A percentile compares a stretch with the other conserved stretches of the same genome.
Evolutionary conservation across 192 early-diverging fungal species (phyloP).

Genomic region (Gonapodya prolifera): DNA sequence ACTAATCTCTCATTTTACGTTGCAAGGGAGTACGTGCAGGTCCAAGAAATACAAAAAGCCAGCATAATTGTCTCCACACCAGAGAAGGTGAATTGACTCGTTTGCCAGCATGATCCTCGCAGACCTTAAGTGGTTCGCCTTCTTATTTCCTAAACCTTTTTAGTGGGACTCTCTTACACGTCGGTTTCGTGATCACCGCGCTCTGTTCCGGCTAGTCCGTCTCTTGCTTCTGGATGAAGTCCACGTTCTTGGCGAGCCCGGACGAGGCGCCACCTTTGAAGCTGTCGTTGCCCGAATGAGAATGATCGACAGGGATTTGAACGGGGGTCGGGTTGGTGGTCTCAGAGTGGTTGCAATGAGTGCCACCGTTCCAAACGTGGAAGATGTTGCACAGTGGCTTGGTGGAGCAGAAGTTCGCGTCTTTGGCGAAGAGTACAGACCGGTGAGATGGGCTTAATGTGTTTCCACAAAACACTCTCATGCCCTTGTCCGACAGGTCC

Average conservation of each 20-base stretch:
- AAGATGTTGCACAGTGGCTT: constrained; percentile 57
- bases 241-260: constrained; percentile 47
- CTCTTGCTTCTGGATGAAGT: constrained; percentile 64
- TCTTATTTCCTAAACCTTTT: not conserved
- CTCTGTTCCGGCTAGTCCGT: constrained; percentile 15
- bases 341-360: constrained; percentile 48
- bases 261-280: constrained; percentile 58
- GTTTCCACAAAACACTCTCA: constrained; percentile 15
- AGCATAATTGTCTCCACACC: constrained; percentile 53
- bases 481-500: not conserved
- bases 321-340: not conserved
- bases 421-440: constrained; percentile 62
- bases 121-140: not conserved
- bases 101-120: no score
- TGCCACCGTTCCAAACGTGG: constrained; percentile 57
- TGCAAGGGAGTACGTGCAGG: not conserved
- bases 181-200: constrained; percentile 21
- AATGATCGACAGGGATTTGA: constrained; percentile 21
- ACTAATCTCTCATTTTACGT: no score
- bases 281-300: constrained; percentile 43
- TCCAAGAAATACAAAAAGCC: constrained; percentile 24
- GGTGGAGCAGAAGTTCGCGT: constrained; percentile 15
- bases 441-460: constrained; percentile 45
- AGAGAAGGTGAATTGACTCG: constrained; percentile 24
- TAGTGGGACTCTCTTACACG: constrained; percentile 61